These are phyloP conservation scores for Cordia subcordata DNA, from an alignment of 257 asterid genomes.

Conservation along the genomic window DNA sequence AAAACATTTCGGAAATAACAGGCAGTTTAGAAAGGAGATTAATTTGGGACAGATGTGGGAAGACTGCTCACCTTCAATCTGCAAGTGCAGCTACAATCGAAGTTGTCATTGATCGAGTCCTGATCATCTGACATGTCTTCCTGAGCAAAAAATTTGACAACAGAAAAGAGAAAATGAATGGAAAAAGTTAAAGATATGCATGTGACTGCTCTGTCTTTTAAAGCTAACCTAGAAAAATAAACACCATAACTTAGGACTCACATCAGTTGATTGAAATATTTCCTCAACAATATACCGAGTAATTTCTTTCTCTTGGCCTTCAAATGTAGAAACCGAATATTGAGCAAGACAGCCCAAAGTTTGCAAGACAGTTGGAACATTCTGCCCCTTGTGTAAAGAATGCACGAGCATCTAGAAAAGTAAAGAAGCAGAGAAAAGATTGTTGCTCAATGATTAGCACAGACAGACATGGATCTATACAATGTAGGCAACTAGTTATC, in stretches of 20 bases:
- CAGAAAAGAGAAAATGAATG: constrained; percentile 19
- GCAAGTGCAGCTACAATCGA: constrained; percentile 58
- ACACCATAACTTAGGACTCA: constrained; percentile 27
- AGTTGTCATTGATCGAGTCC: constrained; percentile 28
- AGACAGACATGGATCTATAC: background rate
- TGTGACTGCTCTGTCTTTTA: no score
- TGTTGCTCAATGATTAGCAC: constrained; percentile 8
- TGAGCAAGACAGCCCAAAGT: constrained; percentile 87
- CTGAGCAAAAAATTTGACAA: constrained; percentile 25
- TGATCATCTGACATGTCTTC: constrained; percentile 36
- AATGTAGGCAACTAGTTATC: background rate
- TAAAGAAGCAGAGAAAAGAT: constrained; percentile 16
- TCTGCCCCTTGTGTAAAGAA: constrained; percentile 46
- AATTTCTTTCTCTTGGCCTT: constrained; percentile 54
- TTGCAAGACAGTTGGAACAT: constrained; percentile 70
- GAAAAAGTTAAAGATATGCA: background rate
- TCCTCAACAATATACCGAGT: constrained; percentile 48
- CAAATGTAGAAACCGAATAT: constrained; percentile 51
- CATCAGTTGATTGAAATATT: constrained; percentile 57
- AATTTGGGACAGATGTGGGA: constrained; percentile 7
- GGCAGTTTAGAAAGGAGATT: background rate
- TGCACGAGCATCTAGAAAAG: constrained; percentile 52
- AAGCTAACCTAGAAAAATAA: constrained; percentile 1
- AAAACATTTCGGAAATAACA: background rate
- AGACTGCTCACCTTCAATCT: constrained; percentile 56